phyloP scores from a whole-genome alignment of 2,329 filamentous ascomycete genomes.

The Paecilomyces niveus region DNA sequence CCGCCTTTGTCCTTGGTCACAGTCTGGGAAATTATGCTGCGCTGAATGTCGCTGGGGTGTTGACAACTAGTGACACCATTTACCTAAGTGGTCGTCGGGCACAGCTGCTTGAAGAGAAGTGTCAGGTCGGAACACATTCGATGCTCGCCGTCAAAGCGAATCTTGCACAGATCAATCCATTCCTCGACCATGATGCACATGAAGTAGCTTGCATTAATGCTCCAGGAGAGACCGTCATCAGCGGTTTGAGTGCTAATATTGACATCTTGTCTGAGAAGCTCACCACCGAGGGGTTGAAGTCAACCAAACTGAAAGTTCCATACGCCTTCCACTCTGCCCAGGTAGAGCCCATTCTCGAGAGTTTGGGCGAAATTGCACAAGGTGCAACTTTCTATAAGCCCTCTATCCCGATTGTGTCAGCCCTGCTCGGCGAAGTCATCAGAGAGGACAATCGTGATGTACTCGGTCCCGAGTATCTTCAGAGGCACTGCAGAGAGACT shows the following conservation, averaged over 20 bases:
- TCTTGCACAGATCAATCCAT: slow-evolving; percentile 23
- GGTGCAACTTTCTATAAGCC: slow-evolving; percentile 34
- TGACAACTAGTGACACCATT: slow-evolving; percentile 31
- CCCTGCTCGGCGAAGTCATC: slow-evolving; percentile 38
- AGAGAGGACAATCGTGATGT: slow-evolving; percentile 22
- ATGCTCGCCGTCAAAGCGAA: slow-evolving; percentile 39
- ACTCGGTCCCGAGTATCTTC: slow-evolving; percentile 34
- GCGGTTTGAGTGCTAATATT: slow-evolving; percentile 30
- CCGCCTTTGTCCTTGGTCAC: slow-evolving; percentile 35
- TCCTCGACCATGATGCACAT: slow-evolving; percentile 21
- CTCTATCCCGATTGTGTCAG: slow-evolving; percentile 38
- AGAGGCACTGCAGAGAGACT: slow-evolving; percentile 35
- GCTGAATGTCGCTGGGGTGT: slow-evolving; percentile 30
- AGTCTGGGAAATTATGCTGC: slow-evolving; percentile 38
- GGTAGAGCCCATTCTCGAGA: slow-evolving; percentile 39
- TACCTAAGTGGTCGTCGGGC: slow-evolving; percentile 35
- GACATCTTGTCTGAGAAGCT: slow-evolving; percentile 29
- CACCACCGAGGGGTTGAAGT: slow-evolving; percentile 29
- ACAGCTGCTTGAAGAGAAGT: slow-evolving; percentile 33
- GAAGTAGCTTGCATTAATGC: slow-evolving; percentile 38
- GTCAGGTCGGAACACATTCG: slow-evolving; percentile 34
- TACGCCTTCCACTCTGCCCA: slow-evolving; percentile 43
- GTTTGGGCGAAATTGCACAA: slow-evolving; percentile 30
- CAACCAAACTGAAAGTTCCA: slow-evolving; percentile 36
- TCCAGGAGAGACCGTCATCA: slow-evolving; percentile 38